Percentiles rank a stretch among this genome's conserved stretches.
Evolutionary conservation across 78 protist genomes (phyloP).

Genomic region (Cavenderia fasciculata): DNA sequence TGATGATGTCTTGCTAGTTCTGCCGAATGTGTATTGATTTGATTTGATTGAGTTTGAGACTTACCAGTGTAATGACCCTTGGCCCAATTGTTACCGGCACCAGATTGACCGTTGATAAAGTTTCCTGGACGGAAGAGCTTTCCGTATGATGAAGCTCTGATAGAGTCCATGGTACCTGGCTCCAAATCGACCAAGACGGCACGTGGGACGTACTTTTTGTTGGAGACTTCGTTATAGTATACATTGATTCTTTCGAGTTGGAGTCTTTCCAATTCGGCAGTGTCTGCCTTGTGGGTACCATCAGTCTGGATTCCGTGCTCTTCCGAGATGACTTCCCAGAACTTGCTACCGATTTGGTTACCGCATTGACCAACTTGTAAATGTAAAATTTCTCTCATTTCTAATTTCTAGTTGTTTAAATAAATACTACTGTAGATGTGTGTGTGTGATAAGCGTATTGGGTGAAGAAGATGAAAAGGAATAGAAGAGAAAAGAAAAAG

Average conservation of each 20-base stretch:
- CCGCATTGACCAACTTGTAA: conserved; percentile 99
- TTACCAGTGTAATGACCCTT: conserved; percentile 99
- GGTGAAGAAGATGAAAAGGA: too few species aligned
- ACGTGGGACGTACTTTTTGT: conserved; percentile 98
- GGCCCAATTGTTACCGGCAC: conserved; percentile 98
- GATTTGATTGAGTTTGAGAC: too few species aligned
- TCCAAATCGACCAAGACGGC: conserved; percentile 98
- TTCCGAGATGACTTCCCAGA: conserved; percentile 93
- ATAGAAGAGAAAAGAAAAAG: too few species aligned
- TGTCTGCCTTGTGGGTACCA: conserved; percentile 94
- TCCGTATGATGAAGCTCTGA: conserved; percentile 95
- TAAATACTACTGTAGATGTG: too few species aligned
- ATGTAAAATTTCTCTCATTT: conserved; percentile 97
- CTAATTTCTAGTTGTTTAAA: conserved; percentile 1
- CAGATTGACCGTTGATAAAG: conserved; percentile 95
- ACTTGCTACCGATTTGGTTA: conserved; percentile 97
- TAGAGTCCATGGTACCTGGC: conserved; percentile 98
- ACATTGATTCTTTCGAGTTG: conserved; percentile 98
- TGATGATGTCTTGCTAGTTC: too few species aligned
- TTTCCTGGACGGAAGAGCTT: conserved; percentile 97
- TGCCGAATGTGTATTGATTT: too few species aligned
- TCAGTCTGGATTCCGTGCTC: conserved; percentile 98
- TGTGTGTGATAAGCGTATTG: too few species aligned
- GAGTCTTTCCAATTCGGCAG: conserved; percentile 93
- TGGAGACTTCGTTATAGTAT: conserved; percentile 97